Percentiles rank a stretch among this genome's conserved stretches.
phyloP scores from a whole-genome alignment of 345 rosid species.

The Cochlearia excelsa region DNA sequence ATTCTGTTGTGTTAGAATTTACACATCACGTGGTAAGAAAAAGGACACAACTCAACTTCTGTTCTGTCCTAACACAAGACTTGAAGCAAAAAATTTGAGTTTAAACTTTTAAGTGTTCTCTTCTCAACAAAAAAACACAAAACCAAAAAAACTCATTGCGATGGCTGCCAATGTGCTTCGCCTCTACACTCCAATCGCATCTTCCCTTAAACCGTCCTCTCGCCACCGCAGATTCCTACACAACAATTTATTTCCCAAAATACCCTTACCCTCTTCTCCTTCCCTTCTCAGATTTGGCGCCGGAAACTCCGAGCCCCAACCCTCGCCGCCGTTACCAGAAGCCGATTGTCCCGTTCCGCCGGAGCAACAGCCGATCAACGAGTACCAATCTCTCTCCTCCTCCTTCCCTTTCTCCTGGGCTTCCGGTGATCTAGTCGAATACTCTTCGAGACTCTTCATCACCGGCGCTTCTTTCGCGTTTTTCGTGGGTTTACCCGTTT shows the following conservation, averaged over 20 bases:
- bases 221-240: slow-evolving; percentile 25
- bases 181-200: slow-evolving; percentile 32
- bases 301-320: slow-evolving; percentile 50
- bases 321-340: slow-evolving; percentile 42
- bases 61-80: too few relatives aligned
- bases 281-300: slow-evolving; percentile 42
- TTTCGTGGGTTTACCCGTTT: slow-evolving; percentile 72
- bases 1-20: slow-evolving; percentile 10
- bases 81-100: too few relatives aligned
- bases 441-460: slow-evolving; percentile 54
- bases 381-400: slow-evolving; percentile 70
- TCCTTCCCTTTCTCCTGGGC: slow-evolving; percentile 93
- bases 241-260: slow-evolving; percentile 19
- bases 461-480: slow-evolving; percentile 72
- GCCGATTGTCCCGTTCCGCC: slow-evolving; percentile 81
- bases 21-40: too few relatives aligned
- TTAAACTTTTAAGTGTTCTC: too few relatives aligned
- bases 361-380: slow-evolving; percentile 85
- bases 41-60: too few relatives aligned
- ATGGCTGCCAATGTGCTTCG: slow-evolving; percentile 29
- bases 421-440: slow-evolving; percentile 52
- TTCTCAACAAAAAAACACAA: too few relatives aligned
- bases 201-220: slow-evolving; percentile 25
- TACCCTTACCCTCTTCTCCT: slow-evolving; percentile 33
- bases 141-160: too few relatives aligned